Evolutionary conservation across 345 rosid species (phyloP).

Genomic region (Gossypium anomalum): DNA sequence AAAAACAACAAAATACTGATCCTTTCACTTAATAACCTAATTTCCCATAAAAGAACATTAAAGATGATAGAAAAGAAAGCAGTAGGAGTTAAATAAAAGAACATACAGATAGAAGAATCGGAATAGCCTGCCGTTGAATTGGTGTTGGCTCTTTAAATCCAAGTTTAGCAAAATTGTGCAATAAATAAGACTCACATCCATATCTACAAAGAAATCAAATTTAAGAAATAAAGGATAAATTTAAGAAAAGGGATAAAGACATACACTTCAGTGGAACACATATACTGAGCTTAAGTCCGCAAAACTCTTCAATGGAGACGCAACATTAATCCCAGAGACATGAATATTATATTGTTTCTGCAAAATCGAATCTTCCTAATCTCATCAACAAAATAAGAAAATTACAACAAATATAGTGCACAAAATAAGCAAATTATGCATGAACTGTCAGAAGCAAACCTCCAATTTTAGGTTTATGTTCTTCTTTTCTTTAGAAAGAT

Average conservation of each 20-base stretch:
- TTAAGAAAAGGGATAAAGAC: neutral
- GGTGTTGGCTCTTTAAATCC: too few species aligned
- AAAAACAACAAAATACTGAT: neutral
- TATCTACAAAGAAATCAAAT: too few species aligned
- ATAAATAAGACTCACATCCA: too few species aligned
- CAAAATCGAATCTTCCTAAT: slow-evolving; percentile 60
- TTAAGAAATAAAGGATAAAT: too few species aligned
- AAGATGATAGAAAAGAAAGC: neutral
- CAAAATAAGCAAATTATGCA: neutral
- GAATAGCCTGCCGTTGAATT: too few species aligned
- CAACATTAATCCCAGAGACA: slow-evolving; percentile 68
- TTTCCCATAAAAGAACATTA: neutral
- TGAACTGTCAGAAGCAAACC: slow-evolving; percentile 35
- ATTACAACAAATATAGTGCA: neutral
- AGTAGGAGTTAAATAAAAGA: too few species aligned
- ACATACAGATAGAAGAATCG: too few species aligned
- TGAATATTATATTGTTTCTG: slow-evolving; percentile 73
- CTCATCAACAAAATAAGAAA: slow-evolving; percentile 14
- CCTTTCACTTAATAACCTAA: neutral
- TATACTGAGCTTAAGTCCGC: slow-evolving; percentile 65
- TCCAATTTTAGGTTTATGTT: slow-evolving; percentile 50
- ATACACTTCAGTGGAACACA: slow-evolving; percentile 10
- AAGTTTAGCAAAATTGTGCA: too few species aligned
- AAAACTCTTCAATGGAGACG: slow-evolving; percentile 71
- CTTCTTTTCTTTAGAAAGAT: slow-evolving; percentile 31